phyloP scores from a whole-genome alignment of 148 eudicot genomes.

The Polygonum maritimum region DNA sequence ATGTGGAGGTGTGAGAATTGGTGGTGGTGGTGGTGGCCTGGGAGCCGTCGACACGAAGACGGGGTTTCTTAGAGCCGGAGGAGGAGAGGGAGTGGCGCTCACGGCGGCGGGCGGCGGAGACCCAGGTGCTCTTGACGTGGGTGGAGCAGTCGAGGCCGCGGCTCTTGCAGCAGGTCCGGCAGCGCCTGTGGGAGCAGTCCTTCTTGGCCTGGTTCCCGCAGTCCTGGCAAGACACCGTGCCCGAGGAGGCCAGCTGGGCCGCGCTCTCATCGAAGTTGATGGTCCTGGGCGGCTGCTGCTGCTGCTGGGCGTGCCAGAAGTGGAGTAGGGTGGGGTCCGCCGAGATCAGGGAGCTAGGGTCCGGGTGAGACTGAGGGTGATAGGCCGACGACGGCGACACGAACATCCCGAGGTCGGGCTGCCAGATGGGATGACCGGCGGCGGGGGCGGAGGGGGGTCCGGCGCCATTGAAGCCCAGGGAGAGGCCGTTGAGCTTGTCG shows the following conservation, averaged over 20 bases:
- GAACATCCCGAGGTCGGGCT: constrained; percentile 59
- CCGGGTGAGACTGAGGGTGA: constrained; percentile 18
- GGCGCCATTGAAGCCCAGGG: constrained; percentile 47
- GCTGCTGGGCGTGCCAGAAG: constrained; percentile 45
- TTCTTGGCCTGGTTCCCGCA: constrained; percentile 94
- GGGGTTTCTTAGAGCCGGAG: constrained; percentile 54
- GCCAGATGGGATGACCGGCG: constrained; percentile 8
- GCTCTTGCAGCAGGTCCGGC: constrained; percentile 86
- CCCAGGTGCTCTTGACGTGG: constrained; percentile 97
- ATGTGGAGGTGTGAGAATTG: constrained; percentile 60
- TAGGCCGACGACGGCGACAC: constrained; percentile 43
- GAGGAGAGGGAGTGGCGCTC: constrained; percentile 13
- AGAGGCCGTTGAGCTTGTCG: constrained; percentile 31
- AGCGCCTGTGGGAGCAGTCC: constrained; percentile 69
- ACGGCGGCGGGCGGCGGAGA: constrained; percentile 71
- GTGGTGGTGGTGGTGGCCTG: constrained; percentile 15
- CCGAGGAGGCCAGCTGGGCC: neutral
- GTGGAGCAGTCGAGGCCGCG: constrained; percentile 80
- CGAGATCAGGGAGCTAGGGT: constrained; percentile 16
- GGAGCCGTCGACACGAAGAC: constrained; percentile 32
- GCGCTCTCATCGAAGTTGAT: constrained; percentile 21
- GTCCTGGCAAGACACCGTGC: constrained; percentile 53
- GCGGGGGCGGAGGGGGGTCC: constrained; percentile 12
- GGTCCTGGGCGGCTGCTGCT: constrained; percentile 15
- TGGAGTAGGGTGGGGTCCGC: constrained; percentile 16